Evolutionary conservation across 306 rosid genomes (phyloP), one percentile per base, ranked within the genome.

Genomic region (Rosa lucieae): DNA sequence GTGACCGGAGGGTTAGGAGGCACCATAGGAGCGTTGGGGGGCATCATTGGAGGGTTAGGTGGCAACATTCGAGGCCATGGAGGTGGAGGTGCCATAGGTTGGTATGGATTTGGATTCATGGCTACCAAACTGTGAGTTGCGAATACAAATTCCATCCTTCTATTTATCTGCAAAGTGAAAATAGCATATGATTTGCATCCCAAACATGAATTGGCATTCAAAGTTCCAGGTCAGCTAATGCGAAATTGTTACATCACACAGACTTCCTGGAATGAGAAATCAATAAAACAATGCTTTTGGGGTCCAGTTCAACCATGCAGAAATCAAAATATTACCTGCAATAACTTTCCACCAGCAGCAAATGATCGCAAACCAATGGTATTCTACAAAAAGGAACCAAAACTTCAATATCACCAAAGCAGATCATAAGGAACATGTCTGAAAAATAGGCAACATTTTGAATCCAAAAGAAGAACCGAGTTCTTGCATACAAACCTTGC

Each of bases 281-380:
- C 5, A 77, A 77, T 3, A 49, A 73, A 14, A 13, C 35, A 15
- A 32, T 18, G 67, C 29, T 29, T 3, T 5, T 21, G 12, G 3
- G 12, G 2, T 14, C 5, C 5, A 35, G 53, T 29, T 35, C 71
- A 29, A 44, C 5, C 59, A 29, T 17, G 72, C 67, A 13, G 37
- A 35, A 35, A 55, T 21, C 53, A 73, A 39, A 39, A 52, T 43
- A 72, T 55, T 85, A 96, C 99, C 99, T 96, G 98, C 89, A 96
- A 80, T 78, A 96, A 87, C 86, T 91, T 96, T 59, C 99, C 99
- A 77, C 99, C 99, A 61, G 99, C 92, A 79, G 97, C 91, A 86
- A 96, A 90, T 59, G 99, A 96, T 78, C 99, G 90, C 83, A 96
- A 80, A 66, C 99, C 99, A 87, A 93, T 91, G 61, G 91, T 87